A percentile compares a stretch with the other conserved stretches of the same genome.
phyloP scores from a whole-genome alignment of 2,329 filamentous ascomycete species.

The Septoria petroselini region DNA sequence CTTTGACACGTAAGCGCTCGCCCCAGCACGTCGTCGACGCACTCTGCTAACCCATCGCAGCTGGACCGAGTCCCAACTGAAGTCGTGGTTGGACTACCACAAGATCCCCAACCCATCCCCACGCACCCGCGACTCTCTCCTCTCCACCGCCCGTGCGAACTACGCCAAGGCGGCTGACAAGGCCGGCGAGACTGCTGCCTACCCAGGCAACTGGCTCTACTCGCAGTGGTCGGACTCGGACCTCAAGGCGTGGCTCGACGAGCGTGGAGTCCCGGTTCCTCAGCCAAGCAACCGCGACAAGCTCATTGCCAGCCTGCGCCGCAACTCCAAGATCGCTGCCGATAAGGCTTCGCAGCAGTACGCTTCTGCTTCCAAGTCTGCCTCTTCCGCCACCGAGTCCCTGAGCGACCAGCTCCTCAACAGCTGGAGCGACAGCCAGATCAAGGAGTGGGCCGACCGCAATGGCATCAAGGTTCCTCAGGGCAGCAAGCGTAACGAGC shows the following conservation, averaged over 20 bases:
- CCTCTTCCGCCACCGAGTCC: constrained; percentile 63
- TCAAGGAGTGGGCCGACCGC: constrained; percentile 92
- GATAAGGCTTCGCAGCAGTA: constrained; percentile 55
- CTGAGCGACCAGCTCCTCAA: constrained; percentile 82
- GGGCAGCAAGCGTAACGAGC: constrained; percentile 84
- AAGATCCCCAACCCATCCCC: constrained; percentile 84
- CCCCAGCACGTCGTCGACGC: not conserved
- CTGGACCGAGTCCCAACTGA: constrained; percentile 90
- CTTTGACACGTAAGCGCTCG: constrained; percentile 68
- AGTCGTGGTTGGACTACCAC: constrained; percentile 87
- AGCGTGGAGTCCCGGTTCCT: constrained; percentile 78
- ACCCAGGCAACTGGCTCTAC: constrained; percentile 95
- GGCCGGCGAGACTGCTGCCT: constrained; percentile 71
- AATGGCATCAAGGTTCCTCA: constrained; percentile 87
- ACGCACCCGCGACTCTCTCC: constrained; percentile 75
- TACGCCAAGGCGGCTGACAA: constrained; percentile 77
- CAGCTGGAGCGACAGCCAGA: constrained; percentile 81
- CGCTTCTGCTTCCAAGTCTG: constrained; percentile 58
- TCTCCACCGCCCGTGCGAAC: constrained; percentile 73
- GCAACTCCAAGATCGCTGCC: constrained; percentile 66
- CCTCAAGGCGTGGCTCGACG: constrained; percentile 88
- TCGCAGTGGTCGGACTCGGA: constrained; percentile 88
- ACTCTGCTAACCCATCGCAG: constrained; percentile 50
- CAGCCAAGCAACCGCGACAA: constrained; percentile 83
- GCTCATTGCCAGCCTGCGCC: constrained; percentile 82